Conservation (phyloP, 768 basidiomycete genomes). For the Tricholoma flavovirens region DNA sequence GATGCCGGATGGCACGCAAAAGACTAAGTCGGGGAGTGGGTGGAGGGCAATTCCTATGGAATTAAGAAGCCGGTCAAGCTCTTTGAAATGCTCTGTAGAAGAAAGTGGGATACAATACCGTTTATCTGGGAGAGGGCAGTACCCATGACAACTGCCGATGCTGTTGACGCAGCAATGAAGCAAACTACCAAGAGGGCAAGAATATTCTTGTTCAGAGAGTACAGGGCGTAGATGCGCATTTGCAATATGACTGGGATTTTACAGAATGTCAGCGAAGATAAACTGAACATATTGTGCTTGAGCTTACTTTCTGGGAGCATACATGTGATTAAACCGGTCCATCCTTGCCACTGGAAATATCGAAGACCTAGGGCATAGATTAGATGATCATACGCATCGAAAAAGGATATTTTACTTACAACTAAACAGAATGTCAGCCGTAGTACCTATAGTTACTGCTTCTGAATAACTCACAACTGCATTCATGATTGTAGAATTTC, state of each 20-base stretch:
- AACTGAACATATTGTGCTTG: neutral
- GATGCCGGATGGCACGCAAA: constrained; percentile 38
- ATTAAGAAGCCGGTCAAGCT: neutral
- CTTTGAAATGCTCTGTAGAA: neutral
- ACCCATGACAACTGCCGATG: constrained; percentile 46
- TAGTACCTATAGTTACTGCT: neutral
- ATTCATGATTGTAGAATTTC: neutral
- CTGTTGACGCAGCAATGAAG: constrained; percentile 34
- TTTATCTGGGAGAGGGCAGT: constrained; percentile 32
- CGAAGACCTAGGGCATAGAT: constrained; percentile 24
- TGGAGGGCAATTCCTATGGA: constrained; percentile 16
- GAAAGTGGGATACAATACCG: constrained; percentile 23
- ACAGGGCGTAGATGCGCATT: constrained; percentile 59
- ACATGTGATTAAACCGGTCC: constrained; percentile 49
- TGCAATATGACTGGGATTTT: constrained; percentile 45
- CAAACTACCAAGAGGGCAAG: constrained; percentile 38
- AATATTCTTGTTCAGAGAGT: constrained; percentile 46
- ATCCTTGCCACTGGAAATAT: constrained; percentile 58
- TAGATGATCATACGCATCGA: neutral
- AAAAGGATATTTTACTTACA: constrained; percentile 16
- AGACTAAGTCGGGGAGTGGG: constrained; percentile 19
- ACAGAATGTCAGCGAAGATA: neutral
- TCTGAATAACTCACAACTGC: constrained; percentile 26
- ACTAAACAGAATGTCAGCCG: constrained; percentile 9
- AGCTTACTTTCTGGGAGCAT: constrained; percentile 49